Base-by-base conservation (phyloP, 805 yeast genomes). In the Nakazawaea ambrosiae region DNA sequence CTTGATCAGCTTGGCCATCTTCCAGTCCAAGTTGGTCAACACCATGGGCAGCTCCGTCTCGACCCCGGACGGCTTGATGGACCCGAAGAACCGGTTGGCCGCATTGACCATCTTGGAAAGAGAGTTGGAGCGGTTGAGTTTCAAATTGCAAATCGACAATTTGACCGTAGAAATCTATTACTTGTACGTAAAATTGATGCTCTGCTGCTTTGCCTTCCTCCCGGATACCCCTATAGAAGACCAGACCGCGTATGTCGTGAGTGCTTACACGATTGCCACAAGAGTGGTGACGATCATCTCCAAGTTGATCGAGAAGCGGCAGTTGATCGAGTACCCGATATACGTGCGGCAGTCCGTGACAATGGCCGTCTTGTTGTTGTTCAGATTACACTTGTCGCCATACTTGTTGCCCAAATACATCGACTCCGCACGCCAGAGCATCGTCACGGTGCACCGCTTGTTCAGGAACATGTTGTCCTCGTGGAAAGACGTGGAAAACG, bases 181-280 rank as follows among this genome's bases (percentile, higher is more conserved):
- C 50, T 66, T 85, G 4, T 87, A 89, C 55, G 79, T 86, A 33
- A 77, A 81, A 49, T 66, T 86, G 44, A 81, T 84, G 74, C 72
- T 89, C 31, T 85, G 95, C 54, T 77, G 89, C 41, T 89, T 85
- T 67, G 90, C 96, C 3, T 89, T 89, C 48, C 63, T 87, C 42
- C 90, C 95, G n/a, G 89, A 86, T 17, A 82, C 95, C 0, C 87
- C 95, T 7, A 72, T 78, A 37, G 92, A 81, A 47, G 95, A 85
- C 57, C 95, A 86, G 57, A 81, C 86, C 1, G 78, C 79, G 49
- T 87, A 83, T 54, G 89, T 88, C 11, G 79, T 86, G 15, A 74
- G 78, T 24, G 94, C 95, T 0, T 88, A 86, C 55, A 61, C 82
- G 36, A 61, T 87, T 1, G 85, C 95, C 2, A 89, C 96, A 0